Percentiles rank a stretch among this genome's conserved stretches.
Conservation (phyloP, 441 rosid genomes). For the Populus hybrid region DNA sequence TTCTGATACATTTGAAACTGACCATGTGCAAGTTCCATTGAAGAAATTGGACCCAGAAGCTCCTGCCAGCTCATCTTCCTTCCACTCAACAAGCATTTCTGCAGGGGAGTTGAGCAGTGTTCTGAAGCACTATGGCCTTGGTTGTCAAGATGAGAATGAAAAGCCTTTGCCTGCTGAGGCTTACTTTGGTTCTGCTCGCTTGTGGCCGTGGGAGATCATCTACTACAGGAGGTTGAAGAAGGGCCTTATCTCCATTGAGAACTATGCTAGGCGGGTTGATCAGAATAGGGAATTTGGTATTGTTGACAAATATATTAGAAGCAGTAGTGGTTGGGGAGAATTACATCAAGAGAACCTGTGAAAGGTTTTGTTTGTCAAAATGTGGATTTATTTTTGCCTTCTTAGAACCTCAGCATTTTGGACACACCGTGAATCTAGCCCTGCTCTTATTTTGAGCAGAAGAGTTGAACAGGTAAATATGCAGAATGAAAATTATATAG, state of each 20-base stretch:
- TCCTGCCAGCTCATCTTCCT: slow-evolving; percentile 14
- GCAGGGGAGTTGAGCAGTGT: slow-evolving; percentile 39
- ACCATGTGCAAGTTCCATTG: slow-evolving; percentile 14
- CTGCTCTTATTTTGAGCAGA: slow-evolving; percentile 14
- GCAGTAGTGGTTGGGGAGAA: slow-evolving; percentile 56
- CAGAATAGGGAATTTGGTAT: slow-evolving; percentile 46
- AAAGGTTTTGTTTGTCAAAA: slow-evolving; percentile 15
- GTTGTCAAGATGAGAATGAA: slow-evolving; percentile 30
- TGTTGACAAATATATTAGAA: slow-evolving; percentile 42
- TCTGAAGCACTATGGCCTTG: slow-evolving; percentile 46
- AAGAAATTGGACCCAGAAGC: slow-evolving; percentile 22
- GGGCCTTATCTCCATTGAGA: slow-evolving; percentile 42
- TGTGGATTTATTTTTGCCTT: background rate
- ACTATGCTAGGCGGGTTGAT: slow-evolving; percentile 43
- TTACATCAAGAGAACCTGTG: slow-evolving; percentile 13
- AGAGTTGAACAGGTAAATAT: slow-evolving; percentile 31
- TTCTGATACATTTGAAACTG: slow-evolving; percentile 24
- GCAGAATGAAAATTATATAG: background rate
- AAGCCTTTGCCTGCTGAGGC: slow-evolving; percentile 27
- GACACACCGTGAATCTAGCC: slow-evolving; percentile 9
- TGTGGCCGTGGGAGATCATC: slow-evolving; percentile 57
- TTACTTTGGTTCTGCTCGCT: slow-evolving; percentile 49
- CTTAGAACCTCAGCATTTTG: slow-evolving; percentile 10
- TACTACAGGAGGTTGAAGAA: slow-evolving; percentile 49
- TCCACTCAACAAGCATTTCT: slow-evolving; percentile 25